Evolutionary conservation across 2,329 filamentous ascomycete species (phyloP).

Genomic region (Graphiopsis chlorocephala): DNA sequence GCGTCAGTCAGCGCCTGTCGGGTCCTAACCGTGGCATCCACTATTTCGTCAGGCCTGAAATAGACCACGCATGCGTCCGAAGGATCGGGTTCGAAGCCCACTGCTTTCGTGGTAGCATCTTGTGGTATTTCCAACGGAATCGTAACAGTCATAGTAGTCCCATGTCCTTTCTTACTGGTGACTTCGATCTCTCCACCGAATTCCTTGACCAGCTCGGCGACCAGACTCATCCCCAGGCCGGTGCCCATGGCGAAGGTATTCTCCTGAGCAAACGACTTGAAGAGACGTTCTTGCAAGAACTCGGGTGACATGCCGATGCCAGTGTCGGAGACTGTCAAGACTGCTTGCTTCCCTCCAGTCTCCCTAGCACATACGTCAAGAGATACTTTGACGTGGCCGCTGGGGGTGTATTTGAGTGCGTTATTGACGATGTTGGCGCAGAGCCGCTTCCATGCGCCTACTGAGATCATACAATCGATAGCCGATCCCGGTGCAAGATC

Average conservation of each 20-base stretch:
- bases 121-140: constrained; percentile 10
- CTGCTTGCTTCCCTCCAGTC: not conserved
- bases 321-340: constrained; percentile 54
- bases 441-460: constrained; percentile 20
- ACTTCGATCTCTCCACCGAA: constrained; percentile 57
- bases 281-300: constrained; percentile 60
- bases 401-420: constrained; percentile 21
- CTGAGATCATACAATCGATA: not conserved
- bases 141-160: constrained; percentile 22
- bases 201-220: constrained; percentile 57
- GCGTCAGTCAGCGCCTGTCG: not conserved
- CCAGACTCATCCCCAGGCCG: constrained; percentile 65
- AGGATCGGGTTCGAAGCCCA: too few species aligned
- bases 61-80: not conserved
- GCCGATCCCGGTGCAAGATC: constrained; percentile 31
- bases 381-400: constrained; percentile 15
- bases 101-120: too few species aligned
- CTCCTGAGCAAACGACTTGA: constrained; percentile 65
- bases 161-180: constrained; percentile 26
- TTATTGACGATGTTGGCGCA: constrained; percentile 23
- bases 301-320: constrained; percentile 65
- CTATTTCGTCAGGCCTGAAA: not conserved
- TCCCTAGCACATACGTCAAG: not conserved
- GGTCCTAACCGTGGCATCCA: not conserved
- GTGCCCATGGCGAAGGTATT: constrained; percentile 59